Evolutionary conservation across 177 flowering plant species (phyloP), one percentile per base, ranked within the genome.

Genomic region (Vitis hybrid): DNA sequence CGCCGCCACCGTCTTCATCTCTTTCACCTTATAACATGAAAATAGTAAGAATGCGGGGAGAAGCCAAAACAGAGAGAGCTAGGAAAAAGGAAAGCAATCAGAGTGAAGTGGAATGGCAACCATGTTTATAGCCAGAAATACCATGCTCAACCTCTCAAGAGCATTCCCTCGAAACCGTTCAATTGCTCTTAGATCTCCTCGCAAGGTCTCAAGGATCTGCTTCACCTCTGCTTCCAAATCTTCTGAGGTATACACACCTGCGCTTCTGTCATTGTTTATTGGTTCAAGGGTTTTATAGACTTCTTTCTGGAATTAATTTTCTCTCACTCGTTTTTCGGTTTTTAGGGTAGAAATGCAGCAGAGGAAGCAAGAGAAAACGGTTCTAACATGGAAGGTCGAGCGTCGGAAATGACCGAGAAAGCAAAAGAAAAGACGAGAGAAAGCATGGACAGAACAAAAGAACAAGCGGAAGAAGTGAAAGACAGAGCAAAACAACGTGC

Each of bases 221-320:
- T 84, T 83, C 77, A 64, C 85, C 58, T 74, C 84, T 66, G 82
- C 82, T 64, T 71, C 85, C 71, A 83, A 74, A 52, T 21, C 73
- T 51, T 53, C 75, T 2, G 71, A 74, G 81, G 85, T 85, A 67
- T 27, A 1, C n/a, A 4, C 15, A 32, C 9, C 3, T 11, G 13
- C 3, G 2, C 48, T 35, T 11, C 1, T n/a, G 12, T 27, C 6
- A 24, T 32, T 32, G 27, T 3, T 30, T 61, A 17, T 35, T 35
- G 30, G 30, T 17, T 32, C 15, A 11, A 13, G 18, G 14, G 11
- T 18, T 59, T 13, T 9, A 4, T 7, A 9, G 13, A 21, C 63
- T 67, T 68, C 49, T 9, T 3, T 24, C 4, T 24, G 4, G 10
- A 1, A n/a, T 9, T 55, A 0, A 13, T 10, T 15, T 3, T 60